Percentiles rank a stretch among this genome's conserved stretches.
These are phyloP conservation scores for Xylaria hypoxylon DNA, from an alignment of 2,329 filamentous ascomycete species.

Conservation along the genomic window DNA sequence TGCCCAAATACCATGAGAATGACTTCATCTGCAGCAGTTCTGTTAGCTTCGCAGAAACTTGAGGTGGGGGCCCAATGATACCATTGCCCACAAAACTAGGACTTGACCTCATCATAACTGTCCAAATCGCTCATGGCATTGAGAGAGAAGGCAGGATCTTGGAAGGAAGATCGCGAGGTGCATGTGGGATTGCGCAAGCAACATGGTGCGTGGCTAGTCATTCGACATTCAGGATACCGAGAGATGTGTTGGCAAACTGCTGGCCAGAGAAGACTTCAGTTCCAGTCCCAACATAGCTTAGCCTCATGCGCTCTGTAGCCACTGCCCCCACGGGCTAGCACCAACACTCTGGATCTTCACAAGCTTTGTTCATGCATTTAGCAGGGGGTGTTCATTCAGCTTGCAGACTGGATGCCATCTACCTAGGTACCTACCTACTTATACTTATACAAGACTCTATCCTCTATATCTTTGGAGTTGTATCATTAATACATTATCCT, in stretches of 20 bases:
- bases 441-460: neutral
- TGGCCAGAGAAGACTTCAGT: slow-evolving; percentile 27
- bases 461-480: neutral
- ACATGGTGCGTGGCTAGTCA: slow-evolving; percentile 13
- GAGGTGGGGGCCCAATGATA: slow-evolving; percentile 5
- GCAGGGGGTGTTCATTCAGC: neutral
- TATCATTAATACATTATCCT: neutral
- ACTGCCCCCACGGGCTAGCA: slow-evolving; percentile 11
- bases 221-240: slow-evolving; percentile 15
- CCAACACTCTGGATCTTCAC: slow-evolving; percentile 26
- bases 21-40: slow-evolving; percentile 5
- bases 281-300: slow-evolving; percentile 27
- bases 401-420: neutral
- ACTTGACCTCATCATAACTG: slow-evolving; percentile 7
- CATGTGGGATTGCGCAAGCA: slow-evolving; percentile 24
- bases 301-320: slow-evolving; percentile 25
- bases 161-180: slow-evolving; percentile 17
- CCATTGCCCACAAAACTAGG: slow-evolving; percentile 8
- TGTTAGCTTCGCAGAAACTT: slow-evolving; percentile 1
- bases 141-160: neutral
- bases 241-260: slow-evolving; percentile 38
- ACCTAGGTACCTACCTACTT: neutral
- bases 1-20: too few relatives aligned
- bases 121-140: slow-evolving; percentile 3
- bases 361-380: slow-evolving; percentile 8